These are phyloP conservation scores for Monosporozyma servazzii DNA, from an alignment of 805 yeast genomes.

Conservation along the genomic window DNA sequence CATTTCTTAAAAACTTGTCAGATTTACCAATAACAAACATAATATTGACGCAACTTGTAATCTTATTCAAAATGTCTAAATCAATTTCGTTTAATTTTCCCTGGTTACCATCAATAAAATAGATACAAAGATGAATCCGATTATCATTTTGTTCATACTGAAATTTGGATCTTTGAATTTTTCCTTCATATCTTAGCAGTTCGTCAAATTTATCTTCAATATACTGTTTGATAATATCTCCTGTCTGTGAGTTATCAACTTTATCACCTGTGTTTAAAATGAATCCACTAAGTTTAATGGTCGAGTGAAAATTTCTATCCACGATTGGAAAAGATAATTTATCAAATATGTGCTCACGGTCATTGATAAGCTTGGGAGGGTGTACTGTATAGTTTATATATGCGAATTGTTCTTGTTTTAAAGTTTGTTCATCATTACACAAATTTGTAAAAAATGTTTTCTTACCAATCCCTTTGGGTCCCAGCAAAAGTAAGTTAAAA, in stretches of 20 bases:
- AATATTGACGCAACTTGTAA: constrained; percentile 68
- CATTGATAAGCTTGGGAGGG: not conserved
- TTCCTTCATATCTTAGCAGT: constrained; percentile 63
- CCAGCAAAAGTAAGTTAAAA: constrained; percentile 61
- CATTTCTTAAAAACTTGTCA: constrained; percentile 64
- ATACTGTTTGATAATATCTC: constrained; percentile 44
- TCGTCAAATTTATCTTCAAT: constrained; percentile 64
- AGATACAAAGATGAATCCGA: constrained; percentile 68
- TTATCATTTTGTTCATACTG: constrained; percentile 41
- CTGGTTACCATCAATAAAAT: constrained; percentile 59
- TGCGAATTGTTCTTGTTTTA: constrained; percentile 3
- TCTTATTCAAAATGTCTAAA: constrained; percentile 54
- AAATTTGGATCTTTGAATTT: constrained; percentile 58
- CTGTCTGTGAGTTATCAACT: constrained; percentile 50
- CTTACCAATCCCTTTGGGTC: constrained; percentile 68
- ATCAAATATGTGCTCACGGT: not conserved
- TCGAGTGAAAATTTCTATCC: not conserved
- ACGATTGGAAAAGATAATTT: not conserved
- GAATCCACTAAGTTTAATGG: constrained; percentile 40
- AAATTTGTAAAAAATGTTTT: constrained; percentile 63
- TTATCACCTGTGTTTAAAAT: constrained; percentile 32
- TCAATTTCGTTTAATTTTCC: constrained; percentile 35
- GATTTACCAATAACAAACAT: constrained; percentile 78
- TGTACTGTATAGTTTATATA: not conserved
- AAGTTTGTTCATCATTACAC: constrained; percentile 33